These are phyloP conservation scores for Gossypium mustelinum DNA, from an alignment of 345 rosid species.

Conservation along the genomic window DNA sequence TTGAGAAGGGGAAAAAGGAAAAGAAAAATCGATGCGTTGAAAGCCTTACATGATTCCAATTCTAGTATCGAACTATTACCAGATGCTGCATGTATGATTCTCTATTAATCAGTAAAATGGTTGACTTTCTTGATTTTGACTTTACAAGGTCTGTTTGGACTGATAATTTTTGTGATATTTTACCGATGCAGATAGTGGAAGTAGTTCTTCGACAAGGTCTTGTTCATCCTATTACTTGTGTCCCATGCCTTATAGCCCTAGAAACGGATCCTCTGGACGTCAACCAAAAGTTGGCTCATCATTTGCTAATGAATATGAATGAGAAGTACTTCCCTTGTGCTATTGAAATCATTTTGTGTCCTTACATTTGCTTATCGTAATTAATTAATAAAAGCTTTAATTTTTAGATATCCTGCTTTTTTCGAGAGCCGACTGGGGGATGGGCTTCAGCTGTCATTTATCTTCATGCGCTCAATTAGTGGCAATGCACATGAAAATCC, in stretches of 20 bases:
- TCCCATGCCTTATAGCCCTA: conserved; percentile 95
- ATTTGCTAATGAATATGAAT: conserved; percentile 97
- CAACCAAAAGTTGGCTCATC: conserved; percentile 97
- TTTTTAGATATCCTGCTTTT: conserved; percentile 89
- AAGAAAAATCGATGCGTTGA: not conserved
- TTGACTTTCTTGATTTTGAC: not conserved
- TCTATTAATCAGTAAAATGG: not conserved
- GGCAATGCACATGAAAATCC: conserved; percentile 34
- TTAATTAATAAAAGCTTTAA: conserved; percentile 26
- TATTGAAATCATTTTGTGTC: conserved; percentile 9
- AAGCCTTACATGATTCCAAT: not conserved
- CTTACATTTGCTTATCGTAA: conserved; percentile 10
- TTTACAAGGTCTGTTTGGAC: not conserved
- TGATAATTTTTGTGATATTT: not conserved
- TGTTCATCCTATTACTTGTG: conserved; percentile 99
- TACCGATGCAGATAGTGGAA: conserved; percentile 81
- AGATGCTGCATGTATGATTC: not conserved
- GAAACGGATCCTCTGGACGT: conserved; percentile 94
- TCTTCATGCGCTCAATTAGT: conserved; percentile 63
- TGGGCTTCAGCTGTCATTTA: conserved; percentile 93
- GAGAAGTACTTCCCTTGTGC: conserved; percentile 66
- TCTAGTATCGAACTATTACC: not conserved
- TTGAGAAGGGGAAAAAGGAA: not conserved
- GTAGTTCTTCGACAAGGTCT: conserved; percentile 97
- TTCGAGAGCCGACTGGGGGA: conserved; percentile 98